Evolutionary conservation across 2,329 filamentous ascomycete species (phyloP).

Genomic region (Colletotrichum sp.): DNA sequence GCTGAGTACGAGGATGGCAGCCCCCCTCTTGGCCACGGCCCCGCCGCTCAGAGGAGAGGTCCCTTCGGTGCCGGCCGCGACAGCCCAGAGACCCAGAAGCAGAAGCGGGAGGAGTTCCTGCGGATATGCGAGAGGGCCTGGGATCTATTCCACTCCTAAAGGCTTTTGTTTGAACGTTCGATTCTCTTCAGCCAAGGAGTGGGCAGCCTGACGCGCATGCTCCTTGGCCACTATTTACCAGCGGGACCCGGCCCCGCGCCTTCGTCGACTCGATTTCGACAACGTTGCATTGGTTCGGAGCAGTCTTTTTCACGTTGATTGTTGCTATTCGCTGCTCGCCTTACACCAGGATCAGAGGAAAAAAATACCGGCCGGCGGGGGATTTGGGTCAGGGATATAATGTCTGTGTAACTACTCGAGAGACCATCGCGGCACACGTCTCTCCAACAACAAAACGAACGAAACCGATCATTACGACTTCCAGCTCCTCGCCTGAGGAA

Average conservation of each 20-base stretch:
- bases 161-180: constrained; percentile 24
- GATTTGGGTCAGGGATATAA: constrained; percentile 14
- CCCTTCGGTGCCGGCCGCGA: constrained; percentile 84
- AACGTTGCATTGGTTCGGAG: constrained; percentile 3
- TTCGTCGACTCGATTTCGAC: constrained; percentile 1
- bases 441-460: constrained; percentile 8
- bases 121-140: constrained; percentile 86
- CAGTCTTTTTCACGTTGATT: constrained; percentile 1
- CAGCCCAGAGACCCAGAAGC: constrained; percentile 80
- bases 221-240: background rate
- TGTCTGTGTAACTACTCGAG: constrained; percentile 17
- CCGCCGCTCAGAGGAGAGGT: constrained; percentile 63
- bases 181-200: background rate
- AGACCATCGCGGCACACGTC: background rate
- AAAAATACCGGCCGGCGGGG: background rate
- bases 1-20: constrained; percentile 94
- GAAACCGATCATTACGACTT: constrained; percentile 4
- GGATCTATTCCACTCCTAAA: constrained; percentile 94
- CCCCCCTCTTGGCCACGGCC: constrained; percentile 81
- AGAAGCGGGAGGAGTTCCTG: constrained; percentile 94
- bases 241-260: background rate
- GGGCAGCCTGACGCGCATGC: background rate
- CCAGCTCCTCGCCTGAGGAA: background rate
- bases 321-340: constrained; percentile 1
- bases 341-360: background rate